phyloP scores from a whole-genome alignment of 306 rosid genomes.

The Trifolium dubium region DNA sequence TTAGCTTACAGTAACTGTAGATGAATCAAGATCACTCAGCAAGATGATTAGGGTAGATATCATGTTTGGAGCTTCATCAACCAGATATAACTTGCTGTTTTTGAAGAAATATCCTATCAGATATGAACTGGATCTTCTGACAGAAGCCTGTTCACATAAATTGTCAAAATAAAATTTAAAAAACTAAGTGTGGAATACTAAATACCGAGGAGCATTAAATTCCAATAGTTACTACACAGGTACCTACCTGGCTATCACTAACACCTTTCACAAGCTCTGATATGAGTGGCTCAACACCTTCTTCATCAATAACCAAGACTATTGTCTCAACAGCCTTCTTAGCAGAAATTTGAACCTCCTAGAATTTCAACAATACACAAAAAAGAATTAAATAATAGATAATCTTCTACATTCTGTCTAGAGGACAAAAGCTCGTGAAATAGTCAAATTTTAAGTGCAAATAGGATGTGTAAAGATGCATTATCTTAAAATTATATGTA shows the following conservation, averaged over 20 bases:
- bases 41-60: conserved; percentile 81
- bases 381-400: conserved; percentile 11
- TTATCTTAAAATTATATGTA: conserved; percentile 15
- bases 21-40: conserved; percentile 89
- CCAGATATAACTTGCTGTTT: conserved; percentile 90
- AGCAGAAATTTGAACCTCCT: conserved; percentile 86
- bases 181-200: neutral
- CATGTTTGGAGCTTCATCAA: conserved; percentile 91
- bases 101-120: conserved; percentile 91
- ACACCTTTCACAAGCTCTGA: conserved; percentile 86
- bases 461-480: conserved; percentile 27
- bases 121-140: conserved; percentile 80
- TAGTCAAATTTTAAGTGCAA: conserved; percentile 16
- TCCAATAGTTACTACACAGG: conserved; percentile 5
- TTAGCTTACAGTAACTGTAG: conserved; percentile 71
- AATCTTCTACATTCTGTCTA: conserved; percentile 6
- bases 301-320: conserved; percentile 84
- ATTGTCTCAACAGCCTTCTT: conserved; percentile 94
- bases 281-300: conserved; percentile 83
- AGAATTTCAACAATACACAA: conserved; percentile 45
- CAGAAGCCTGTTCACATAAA: conserved; percentile 66
- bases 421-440: conserved; percentile 9
- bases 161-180: conserved; percentile 5
- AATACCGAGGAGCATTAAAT: neutral
- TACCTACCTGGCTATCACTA: conserved; percentile 75